Percentiles rank a stretch among this genome's conserved stretches.
Evolutionary conservation across 495 filamentous ascomycete species (phyloP).

Genomic region (Aspergillus hancockii): DNA sequence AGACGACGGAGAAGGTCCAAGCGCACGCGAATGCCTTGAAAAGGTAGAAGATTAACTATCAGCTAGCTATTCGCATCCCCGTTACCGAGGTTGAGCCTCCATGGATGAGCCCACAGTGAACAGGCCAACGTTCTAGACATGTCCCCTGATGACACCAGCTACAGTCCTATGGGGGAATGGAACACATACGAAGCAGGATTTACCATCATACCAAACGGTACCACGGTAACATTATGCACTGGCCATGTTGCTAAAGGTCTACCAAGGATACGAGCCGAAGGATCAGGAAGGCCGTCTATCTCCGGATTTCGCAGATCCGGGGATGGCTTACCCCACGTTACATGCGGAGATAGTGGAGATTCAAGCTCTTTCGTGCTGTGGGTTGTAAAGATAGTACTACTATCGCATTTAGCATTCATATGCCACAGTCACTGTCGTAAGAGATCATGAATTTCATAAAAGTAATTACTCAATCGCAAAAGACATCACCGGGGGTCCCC

Average conservation of each 20-base stretch:
- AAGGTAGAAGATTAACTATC: not conserved
- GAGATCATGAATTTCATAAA: not conserved
- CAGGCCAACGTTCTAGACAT: not conserved
- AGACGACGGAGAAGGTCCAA: not conserved
- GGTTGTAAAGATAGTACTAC: not conserved
- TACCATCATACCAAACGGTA: not conserved
- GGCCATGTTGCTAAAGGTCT: not conserved
- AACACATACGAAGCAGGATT: not conserved
- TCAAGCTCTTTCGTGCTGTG: not conserved
- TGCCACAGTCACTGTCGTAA: not conserved
- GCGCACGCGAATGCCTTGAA: not conserved
- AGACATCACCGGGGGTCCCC: not conserved
- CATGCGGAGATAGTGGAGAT: conserved; percentile 8
- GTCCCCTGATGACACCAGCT: too few species aligned
- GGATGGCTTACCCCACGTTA: conserved; percentile 1
- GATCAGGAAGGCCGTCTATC: not conserved
- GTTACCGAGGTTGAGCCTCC: not conserved
- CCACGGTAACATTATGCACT: not conserved
- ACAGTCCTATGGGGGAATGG: too few species aligned
- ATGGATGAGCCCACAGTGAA: not conserved
- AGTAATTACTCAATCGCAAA: not conserved
- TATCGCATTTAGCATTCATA: not conserved
- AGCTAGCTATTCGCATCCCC: too few species aligned
- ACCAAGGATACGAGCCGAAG: not conserved
- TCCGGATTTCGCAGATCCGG: not conserved